Evolutionary conservation across 2,329 filamentous ascomycete genomes (phyloP), one percentile per base, ranked within the genome.

Genomic region (Cercospora janseana): DNA sequence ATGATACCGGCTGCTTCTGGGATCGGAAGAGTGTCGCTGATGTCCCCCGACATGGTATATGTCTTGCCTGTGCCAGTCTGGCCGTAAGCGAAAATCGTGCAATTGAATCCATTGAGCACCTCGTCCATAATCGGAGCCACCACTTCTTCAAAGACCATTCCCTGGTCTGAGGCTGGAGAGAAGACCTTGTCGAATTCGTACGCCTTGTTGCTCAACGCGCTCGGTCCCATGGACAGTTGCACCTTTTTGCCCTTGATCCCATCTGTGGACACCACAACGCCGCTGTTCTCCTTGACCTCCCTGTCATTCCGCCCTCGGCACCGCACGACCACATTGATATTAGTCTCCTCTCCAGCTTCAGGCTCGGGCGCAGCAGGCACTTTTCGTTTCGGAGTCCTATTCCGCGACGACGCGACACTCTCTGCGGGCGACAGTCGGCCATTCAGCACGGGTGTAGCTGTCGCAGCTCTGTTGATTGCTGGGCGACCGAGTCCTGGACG

Each of bases 31-130:
- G 90, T 88, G 61, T 96, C 88, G 10, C 81, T 88, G 82, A 98
- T 96, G 69, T 98, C 92, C 48, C 93, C 93, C 0, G 92, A 95
- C 93, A 98, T 98, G 18, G 93, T 98, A 70, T 98, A 98, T 10
- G 93, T 98, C 70, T 98, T 98, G 62, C 93, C 93, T 0, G 93
- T 98, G 35, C 93, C 93, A 0, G 93, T 98, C 69, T 98, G 93
- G 20, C 93, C 93, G 68, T 98, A 98, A 26, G 93, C 93, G 63
- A 98, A 98, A 53, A 98, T 95, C 4, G 93, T 98, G 72, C 93
- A 98, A 69, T 98, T 98, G 73, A 88, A 97, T 45, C 93, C 93
- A 18, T 84, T 80, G 32, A 98, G 79, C 78, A 97, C 95, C 79
- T 98, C 91, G 60, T 95, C 89, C 26, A 98, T 67, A 49, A 98